Evolutionary conservation across 225 moss, liverwort and hornwort species (phyloP), one percentile per base, ranked within the genome.

Genomic region (Asterella californica): DNA sequence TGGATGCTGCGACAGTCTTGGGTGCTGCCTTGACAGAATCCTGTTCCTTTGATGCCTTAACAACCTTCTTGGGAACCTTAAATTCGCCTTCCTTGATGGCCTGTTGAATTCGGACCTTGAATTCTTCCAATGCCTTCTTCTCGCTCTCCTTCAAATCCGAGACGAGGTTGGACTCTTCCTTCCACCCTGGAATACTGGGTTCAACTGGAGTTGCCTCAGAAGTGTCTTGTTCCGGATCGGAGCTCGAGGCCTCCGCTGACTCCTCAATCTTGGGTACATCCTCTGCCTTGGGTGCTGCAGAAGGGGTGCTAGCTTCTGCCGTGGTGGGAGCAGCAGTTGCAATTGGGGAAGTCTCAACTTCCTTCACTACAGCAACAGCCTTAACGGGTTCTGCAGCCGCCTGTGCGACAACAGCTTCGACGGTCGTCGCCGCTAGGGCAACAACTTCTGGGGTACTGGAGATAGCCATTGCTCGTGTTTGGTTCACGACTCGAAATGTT

Each of bases 81-180:
- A 89, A 89, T 75, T 87, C 89, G n/a, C 83, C 85, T 57, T 76
- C 79, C 27, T 77, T 78, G 49, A 89, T 82, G 25, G 85, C 87
- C 48, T 84, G 81, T 52, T 83, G 81, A 76, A 89, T 87, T 85
- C 86, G 85, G 22, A 81, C 42, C 63, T 78, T 89, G 68, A 89
- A 87, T 48, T 89, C 89, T 50, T 83, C 79, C 21, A 89, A 80
- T 6, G 89, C 87, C 36, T 83, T 87, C 61, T 85, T 87, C 78
- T 89, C 87, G 22, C 77, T 24, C 0, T 81, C 83, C 80, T 89
- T 89, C 82, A 89, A 84, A 30, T 89, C 89, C 6, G 76, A 48
- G 3, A 87, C 81, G 14, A 82, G 55, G 74, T 89, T 83, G 18
- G 83, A 87, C 85, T 89, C 89, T 67, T 85, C 87, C 85, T 89